Conservation (phyloP, 345 rosid species). For the Arabis alpina region DNA sequence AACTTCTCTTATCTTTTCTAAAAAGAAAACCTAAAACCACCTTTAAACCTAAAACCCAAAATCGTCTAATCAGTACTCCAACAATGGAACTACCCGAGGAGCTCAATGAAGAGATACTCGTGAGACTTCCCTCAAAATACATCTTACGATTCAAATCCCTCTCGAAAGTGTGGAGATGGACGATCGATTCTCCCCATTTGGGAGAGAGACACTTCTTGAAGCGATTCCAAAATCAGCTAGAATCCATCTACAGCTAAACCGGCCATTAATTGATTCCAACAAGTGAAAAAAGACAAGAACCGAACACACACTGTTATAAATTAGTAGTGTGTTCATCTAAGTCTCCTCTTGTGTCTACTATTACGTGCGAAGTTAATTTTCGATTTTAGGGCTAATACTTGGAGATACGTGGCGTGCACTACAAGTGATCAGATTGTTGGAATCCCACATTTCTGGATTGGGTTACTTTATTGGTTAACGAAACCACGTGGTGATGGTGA, state of each 20-base stretch:
- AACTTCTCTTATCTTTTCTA: no score
- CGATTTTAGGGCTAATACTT: neutral
- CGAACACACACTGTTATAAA: neutral
- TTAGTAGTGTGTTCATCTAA: neutral
- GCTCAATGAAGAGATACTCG: neutral
- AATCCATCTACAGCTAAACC: neutral
- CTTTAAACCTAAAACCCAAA: no score
- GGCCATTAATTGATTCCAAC: neutral
- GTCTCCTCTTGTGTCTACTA: neutral
- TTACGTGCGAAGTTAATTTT: neutral
- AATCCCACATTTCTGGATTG: no score
- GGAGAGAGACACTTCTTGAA: neutral
- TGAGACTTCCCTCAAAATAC: neutral
- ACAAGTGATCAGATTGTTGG: no score
- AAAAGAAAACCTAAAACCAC: no score
- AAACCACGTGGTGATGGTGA: no score
- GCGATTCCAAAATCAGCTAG: neutral
- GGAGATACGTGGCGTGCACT: neutral
- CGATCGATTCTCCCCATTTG: neutral
- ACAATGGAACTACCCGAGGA: neutral
- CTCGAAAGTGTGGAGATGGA: neutral
- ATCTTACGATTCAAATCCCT: neutral
- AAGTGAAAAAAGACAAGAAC: neutral
- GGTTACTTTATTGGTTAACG: no score
- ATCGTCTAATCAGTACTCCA: no score